phyloP scores from a whole-genome alignment of 1,139 yeast species.

The Pichia terricola region DNA sequence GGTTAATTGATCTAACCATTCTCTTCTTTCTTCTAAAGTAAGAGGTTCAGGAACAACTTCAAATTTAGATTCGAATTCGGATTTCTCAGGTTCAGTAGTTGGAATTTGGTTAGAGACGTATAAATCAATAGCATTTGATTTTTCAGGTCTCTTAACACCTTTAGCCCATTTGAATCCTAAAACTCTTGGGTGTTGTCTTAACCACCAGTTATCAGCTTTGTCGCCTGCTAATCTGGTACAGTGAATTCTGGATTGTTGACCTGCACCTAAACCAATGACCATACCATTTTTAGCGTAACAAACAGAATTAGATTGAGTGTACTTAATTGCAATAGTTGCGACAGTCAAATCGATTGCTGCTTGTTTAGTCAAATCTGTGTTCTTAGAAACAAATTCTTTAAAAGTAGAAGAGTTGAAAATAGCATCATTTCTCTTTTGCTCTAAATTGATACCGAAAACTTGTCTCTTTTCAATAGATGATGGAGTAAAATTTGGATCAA shows the following conservation, averaged over 20 bases:
- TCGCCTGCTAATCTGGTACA: slow-evolving; percentile 99
- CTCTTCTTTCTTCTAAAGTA: slow-evolving; percentile 72
- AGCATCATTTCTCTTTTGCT: slow-evolving; percentile 97
- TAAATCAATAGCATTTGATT: slow-evolving; percentile 94
- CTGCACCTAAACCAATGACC: slow-evolving; percentile 98
- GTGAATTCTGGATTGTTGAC: slow-evolving; percentile 98
- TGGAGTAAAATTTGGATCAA: slow-evolving; percentile 89
- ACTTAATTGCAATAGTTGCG: slow-evolving; percentile 93
- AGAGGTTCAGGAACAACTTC: slow-evolving; percentile 75
- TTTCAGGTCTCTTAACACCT: slow-evolving; percentile 97
- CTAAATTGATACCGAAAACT: slow-evolving; percentile 89
- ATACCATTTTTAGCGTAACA: slow-evolving; percentile 98
- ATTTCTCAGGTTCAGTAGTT: slow-evolving; percentile 81
- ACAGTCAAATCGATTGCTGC: slow-evolving; percentile 89
- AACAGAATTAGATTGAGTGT: slow-evolving; percentile 96
- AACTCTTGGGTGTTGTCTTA: slow-evolving; percentile 95
- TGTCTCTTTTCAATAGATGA: slow-evolving; percentile 79
- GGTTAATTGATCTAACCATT: slow-evolving; percentile 71
- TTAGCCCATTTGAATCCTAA: slow-evolving; percentile 93
- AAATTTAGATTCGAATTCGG: slow-evolving; percentile 86
- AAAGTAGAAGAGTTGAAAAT: slow-evolving; percentile 81
- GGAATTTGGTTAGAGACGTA: slow-evolving; percentile 90
- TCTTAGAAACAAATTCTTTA: slow-evolving; percentile 82
- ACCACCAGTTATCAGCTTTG: slow-evolving; percentile 99
- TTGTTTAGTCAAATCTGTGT: slow-evolving; percentile 82